These are phyloP conservation scores for Paraglomus occultum DNA, from an alignment of 192 early-diverging fungal species.

Conservation along the genomic window DNA sequence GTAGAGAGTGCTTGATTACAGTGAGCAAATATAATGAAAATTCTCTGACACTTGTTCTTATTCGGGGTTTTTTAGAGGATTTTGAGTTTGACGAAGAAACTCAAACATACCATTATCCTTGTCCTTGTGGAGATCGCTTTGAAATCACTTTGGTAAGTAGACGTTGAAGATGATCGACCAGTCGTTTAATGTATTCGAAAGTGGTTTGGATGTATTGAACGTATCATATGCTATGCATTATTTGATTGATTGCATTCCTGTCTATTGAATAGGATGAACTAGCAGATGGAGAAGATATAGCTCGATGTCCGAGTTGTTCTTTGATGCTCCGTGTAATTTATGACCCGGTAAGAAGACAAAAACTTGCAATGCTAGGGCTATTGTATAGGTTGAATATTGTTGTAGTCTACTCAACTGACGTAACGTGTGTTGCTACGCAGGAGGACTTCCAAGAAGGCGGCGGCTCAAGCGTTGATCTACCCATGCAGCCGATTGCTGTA, in stretches of 20 bases:
- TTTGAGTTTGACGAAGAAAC: conserved; percentile 89
- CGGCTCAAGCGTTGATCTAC: too few relatives aligned
- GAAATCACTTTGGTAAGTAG: conserved; percentile 70
- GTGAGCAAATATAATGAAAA: conserved; percentile 32
- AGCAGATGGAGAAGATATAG: conserved; percentile 80
- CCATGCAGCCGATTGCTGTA: too few relatives aligned
- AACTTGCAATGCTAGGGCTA: neutral
- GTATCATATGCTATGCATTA: neutral
- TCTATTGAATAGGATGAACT: conserved; percentile 60
- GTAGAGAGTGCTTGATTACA: too few relatives aligned
- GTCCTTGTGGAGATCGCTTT: conserved; percentile 96
- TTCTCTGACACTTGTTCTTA: conserved; percentile 1
- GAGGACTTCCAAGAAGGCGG: conserved; percentile 11
- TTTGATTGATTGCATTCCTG: neutral
- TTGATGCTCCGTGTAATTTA: conserved; percentile 89
- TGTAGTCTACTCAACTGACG: too few relatives aligned
- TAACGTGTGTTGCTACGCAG: neutral
- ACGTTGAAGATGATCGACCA: neutral
- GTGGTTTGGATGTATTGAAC: neutral
- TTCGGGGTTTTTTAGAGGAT: conserved; percentile 58
- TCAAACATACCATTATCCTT: conserved; percentile 85
- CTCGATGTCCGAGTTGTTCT: conserved; percentile 90
- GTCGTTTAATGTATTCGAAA: conserved; percentile 12
- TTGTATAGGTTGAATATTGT: neutral
- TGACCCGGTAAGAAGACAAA: conserved; percentile 54